These are phyloP conservation scores for Saururus chinensis DNA, from an alignment of 164 flowering plant species.

Conservation along the genomic window DNA sequence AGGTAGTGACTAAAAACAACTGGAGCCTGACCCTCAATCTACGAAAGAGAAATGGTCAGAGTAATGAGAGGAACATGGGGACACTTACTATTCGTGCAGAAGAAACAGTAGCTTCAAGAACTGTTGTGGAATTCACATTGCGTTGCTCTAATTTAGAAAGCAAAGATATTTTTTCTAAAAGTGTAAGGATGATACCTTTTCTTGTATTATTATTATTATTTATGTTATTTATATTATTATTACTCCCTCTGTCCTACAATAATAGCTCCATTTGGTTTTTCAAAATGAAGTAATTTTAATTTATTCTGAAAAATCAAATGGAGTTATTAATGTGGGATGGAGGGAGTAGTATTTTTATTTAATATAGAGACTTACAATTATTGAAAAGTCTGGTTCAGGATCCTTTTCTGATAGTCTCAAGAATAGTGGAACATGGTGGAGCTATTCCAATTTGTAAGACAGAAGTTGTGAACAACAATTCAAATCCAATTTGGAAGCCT, in stretches of 20 bases:
- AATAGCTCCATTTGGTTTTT: too few species aligned
- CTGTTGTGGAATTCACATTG: slow-evolving; percentile 49
- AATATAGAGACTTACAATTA: too few species aligned
- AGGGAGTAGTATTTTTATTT: too few species aligned
- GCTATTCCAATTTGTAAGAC: slow-evolving; percentile 79
- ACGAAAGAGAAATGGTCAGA: slow-evolving; percentile 25
- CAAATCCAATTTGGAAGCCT: slow-evolving; percentile 77
- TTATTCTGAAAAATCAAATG: too few species aligned
- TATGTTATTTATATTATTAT: too few species aligned
- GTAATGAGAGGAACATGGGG: slow-evolving; percentile 26
- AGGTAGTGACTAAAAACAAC: slow-evolving; percentile 65
- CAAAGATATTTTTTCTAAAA: slow-evolving; percentile 71
- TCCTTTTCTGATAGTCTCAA: slow-evolving; percentile 80
- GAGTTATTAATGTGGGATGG: too few species aligned
- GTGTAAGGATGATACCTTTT: slow-evolving; percentile 41
- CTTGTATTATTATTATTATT: too few species aligned
- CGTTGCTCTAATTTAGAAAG: slow-evolving; percentile 59
- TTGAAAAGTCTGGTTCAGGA: slow-evolving; percentile 28
- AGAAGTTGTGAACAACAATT: slow-evolving; percentile 62
- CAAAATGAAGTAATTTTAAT: too few species aligned
- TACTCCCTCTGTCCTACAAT: too few species aligned
- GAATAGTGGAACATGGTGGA: slow-evolving; percentile 56
- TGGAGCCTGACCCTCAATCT: slow-evolving; percentile 53
- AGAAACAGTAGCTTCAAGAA: slow-evolving; percentile 59
- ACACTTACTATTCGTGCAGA: slow-evolving; percentile 72